phyloP scores from a whole-genome alignment of 2,329 filamentous ascomycete genomes.

The Cytospora paraplurivora region DNA sequence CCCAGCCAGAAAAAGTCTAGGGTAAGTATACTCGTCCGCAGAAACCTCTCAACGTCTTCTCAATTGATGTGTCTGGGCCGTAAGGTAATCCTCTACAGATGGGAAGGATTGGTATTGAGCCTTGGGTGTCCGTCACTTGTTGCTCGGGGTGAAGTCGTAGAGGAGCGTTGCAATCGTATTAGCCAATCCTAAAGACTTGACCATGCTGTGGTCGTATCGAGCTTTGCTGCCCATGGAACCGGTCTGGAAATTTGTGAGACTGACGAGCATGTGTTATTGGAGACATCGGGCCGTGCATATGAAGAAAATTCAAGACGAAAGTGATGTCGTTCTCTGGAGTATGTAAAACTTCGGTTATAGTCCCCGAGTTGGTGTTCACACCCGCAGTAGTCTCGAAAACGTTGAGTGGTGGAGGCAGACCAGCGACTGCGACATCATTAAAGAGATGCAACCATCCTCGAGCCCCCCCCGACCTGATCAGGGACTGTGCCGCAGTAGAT shows the following conservation, averaged over 20 bases:
- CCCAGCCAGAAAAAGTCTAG: no score
- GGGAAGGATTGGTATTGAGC: no score
- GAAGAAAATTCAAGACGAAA: neutral
- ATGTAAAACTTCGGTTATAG: neutral
- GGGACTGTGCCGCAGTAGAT: no score
- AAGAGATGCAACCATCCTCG: neutral
- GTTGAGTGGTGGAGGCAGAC: neutral
- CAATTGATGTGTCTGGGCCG: neutral
- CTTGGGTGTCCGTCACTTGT: neutral
- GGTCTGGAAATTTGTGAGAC: neutral
- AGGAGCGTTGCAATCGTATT: neutral
- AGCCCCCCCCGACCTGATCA: neutral
- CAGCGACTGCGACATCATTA: slow-evolving; percentile 1
- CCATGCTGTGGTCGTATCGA: neutral
- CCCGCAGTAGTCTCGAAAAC: slow-evolving; percentile 6
- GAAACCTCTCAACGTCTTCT: neutral
- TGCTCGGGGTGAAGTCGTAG: neutral
- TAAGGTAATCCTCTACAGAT: no score
- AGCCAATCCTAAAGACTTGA: neutral
- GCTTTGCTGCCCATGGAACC: neutral
- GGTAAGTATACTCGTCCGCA: no score
- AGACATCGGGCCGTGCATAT: neutral
- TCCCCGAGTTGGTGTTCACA: neutral
- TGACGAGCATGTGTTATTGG: neutral
- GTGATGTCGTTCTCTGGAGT: neutral